Evolutionary conservation across 1,284 basidiomycete genomes (phyloP), one percentile per base, ranked within the genome.

Genomic region (Clitocybe nebularis): DNA sequence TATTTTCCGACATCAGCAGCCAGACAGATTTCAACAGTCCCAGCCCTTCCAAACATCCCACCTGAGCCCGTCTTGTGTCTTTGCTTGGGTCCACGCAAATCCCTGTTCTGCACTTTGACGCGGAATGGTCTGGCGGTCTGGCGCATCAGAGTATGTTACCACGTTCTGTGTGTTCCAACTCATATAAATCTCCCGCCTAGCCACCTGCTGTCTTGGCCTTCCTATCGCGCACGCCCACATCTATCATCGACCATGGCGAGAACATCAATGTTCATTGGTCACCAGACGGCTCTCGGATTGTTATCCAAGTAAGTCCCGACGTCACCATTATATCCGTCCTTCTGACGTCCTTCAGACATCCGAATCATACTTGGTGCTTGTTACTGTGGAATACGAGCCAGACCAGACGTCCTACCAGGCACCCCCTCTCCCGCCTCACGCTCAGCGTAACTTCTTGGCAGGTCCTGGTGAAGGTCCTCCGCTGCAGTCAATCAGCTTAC

Each of bases 1-100:
- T 90, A 90, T 66, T 90, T 90, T 62, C 87, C 87, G 44, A 89
- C 84, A 14, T 80, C 82, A 23, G 78, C 84, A 39, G 84, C 87
- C 19, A 71, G 77, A 54, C 84, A 80, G 55, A 70, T 89, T 34
- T 81, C 81, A 16, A 78, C 78, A 14, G 69, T 73, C 21, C 83
- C 86, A 35, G 71, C 77, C 21, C 64, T 89, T 34, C 84, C 84
- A 14, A 75, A 84, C 49, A 63, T 77, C 39, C 68, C 72, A 9
- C 66, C 71, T 39, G 81, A 84, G 51, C 66, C 71, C 11, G 68
- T 88, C 33, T 61, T 89, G 35, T 70, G 68, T 13, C 60, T 91
- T 43, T 67, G 71, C 19, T 69, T 81, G 3, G 90, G 81, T 56
- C 78, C 83, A 22, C 76, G 81, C 49, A 91, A 80, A 60, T 82